Evolutionary conservation across 2,329 filamentous ascomycete species (phyloP).

Genomic region (Pseudopyricularia cyperi): DNA sequence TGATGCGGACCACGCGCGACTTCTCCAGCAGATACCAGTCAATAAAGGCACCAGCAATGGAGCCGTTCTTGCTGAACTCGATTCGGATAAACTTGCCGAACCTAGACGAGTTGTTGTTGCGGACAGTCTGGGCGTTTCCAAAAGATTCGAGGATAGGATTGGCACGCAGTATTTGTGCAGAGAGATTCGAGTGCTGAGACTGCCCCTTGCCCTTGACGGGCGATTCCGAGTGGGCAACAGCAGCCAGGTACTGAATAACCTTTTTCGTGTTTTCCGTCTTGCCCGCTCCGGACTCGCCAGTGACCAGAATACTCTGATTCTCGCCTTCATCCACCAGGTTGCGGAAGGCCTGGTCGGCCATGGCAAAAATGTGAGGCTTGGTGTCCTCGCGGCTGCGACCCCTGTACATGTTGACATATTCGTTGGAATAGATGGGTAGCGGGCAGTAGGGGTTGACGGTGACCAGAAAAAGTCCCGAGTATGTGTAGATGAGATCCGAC

Average conservation of each 20-base stretch:
- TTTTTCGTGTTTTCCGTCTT: constrained; percentile 99
- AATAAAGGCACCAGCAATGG: constrained; percentile 91
- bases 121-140: constrained; percentile 92
- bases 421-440: constrained; percentile 87
- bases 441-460: constrained; percentile 95
- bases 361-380: constrained; percentile 93
- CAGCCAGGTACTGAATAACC: constrained; percentile 95
- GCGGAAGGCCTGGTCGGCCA: constrained; percentile 92
- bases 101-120: constrained; percentile 96
- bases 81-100: constrained; percentile 99
- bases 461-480: constrained; percentile 91
- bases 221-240: constrained; percentile 77
- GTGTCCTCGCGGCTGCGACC: constrained; percentile 85
- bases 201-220: constrained; percentile 44
- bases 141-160: constrained; percentile 98
- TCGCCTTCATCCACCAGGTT: constrained; percentile 90
- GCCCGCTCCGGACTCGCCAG: constrained; percentile 92
- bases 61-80: constrained; percentile 76
- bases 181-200: constrained; percentile 53
- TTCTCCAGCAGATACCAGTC: constrained; percentile 98
- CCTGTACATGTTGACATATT: constrained; percentile 98
- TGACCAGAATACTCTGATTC: constrained; percentile 96
- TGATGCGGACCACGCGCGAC: constrained; percentile 87
- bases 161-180: constrained; percentile 88
- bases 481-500: constrained; percentile 93